Base-by-base conservation (phyloP, 192 early-diverging fungal species). In the Coemansia sp. region DNA sequence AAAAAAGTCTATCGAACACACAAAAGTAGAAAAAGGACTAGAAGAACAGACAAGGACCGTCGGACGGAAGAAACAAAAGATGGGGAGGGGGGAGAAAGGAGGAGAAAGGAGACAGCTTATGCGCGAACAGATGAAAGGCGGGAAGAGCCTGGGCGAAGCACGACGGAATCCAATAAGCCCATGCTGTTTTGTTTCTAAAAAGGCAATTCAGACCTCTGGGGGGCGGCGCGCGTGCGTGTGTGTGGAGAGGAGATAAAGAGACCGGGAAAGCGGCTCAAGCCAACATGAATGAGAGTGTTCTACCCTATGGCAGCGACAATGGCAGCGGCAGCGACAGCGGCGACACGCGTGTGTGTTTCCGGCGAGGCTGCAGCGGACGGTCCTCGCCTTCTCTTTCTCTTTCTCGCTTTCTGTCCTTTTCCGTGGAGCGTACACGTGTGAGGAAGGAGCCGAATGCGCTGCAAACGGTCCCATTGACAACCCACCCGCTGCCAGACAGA, bases 151-250 rank as follows among this genome's bases (percentile, higher is more conserved):
- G 20, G 20, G 20, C 20, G 50, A 53, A 53, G 16, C 11, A 7
- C 19, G 12, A 41, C 57, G 7, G 14, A n/a, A 59, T 5, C 5
- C 57, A 59, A 59, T 12, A 16, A 59, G 20, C 20, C 13, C 57
- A 41, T 7, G n/a, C 46, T n/a, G 11, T 48, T 48, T 48, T 48
- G 37, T 38, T 59, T 59, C 39, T 16, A 40, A 59, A 59, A 59
- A 59, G 32, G 39, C 57, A 59, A 59, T 59, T 38, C 5, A 41
- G 38, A 32, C 32, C 32, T 32, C 32, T 32, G 32, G 32, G 32
- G 11, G 46, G 46, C 12, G 12, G 11, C n/a, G 46, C 14, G 57
- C 16, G 32, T 42, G 57, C 7, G 57, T 17, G 57, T 13, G 57
- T 41, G 57, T 12, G 57, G 57, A 39, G 39, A 11, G 37, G 39